Evolutionary conservation across 2,329 filamentous ascomycete genomes (phyloP).

Genomic region (Pyrenochaeta sp.): DNA sequence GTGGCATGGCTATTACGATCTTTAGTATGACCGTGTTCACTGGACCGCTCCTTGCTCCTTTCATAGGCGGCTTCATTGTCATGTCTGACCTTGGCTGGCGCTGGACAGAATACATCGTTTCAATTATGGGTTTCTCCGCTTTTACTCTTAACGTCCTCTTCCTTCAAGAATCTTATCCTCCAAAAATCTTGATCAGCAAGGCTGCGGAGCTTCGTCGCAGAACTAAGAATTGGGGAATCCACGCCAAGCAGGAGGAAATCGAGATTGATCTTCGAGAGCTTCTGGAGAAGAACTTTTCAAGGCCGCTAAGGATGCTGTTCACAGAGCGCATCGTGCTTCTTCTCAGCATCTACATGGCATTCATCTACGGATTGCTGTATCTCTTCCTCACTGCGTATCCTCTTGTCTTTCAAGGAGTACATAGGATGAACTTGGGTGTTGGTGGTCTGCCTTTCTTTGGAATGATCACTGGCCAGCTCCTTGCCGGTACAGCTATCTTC

Average conservation of each 20-base stretch:
- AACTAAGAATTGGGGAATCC: conserved; percentile 69
- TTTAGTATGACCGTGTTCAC: conserved; percentile 62
- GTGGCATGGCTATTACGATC: conserved; percentile 55
- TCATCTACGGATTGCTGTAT: conserved; percentile 74
- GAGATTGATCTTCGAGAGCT: conserved; percentile 60
- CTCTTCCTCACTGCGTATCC: conserved; percentile 87
- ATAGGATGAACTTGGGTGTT: conserved; percentile 73
- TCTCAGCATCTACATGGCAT: conserved; percentile 42
- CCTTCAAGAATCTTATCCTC: conserved; percentile 65
- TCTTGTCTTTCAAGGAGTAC: conserved; percentile 76
- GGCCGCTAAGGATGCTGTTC: conserved; percentile 57
- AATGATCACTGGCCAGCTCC: conserved; percentile 76
- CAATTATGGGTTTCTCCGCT: conserved; percentile 63
- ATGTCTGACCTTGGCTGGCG: conserved; percentile 61
- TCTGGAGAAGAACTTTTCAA: conserved; percentile 61
- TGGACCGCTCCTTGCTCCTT: conserved; percentile 61
- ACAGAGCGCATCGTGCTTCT: conserved; percentile 58
- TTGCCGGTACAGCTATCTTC: conserved; percentile 71
- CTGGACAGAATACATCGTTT: conserved; percentile 63
- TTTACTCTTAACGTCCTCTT: conserved; percentile 61
- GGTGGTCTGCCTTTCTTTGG: conserved; percentile 85
- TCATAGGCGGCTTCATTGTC: conserved; percentile 63
- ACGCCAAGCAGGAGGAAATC: conserved; percentile 63
- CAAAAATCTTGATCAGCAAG: conserved; percentile 64
- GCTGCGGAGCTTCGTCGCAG: conserved; percentile 62